Evolutionary conservation across 257 asterid species (phyloP).

Genomic region (Parsonsia alboflavescens): DNA sequence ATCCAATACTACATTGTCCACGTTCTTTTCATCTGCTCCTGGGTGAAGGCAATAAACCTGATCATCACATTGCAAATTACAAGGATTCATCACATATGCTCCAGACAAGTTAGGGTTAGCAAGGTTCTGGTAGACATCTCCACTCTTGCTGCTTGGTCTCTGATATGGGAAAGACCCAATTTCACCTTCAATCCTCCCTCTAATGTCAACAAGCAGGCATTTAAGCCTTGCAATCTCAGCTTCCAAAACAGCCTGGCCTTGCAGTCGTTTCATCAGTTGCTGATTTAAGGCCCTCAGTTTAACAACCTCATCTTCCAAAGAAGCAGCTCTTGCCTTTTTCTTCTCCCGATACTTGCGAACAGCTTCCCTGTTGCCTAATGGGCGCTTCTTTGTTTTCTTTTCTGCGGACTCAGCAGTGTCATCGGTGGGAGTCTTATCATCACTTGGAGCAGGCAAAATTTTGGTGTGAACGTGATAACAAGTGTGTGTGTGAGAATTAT

Average conservation of each 20-base stretch:
- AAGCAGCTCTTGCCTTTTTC: slow-evolving; percentile 88
- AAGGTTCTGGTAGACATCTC: slow-evolving; percentile 38
- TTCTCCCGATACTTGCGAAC: slow-evolving; percentile 94
- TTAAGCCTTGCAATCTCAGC: slow-evolving; percentile 90
- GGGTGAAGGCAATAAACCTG: slow-evolving; percentile 76
- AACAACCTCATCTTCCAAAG: slow-evolving; percentile 80
- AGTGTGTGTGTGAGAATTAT: slow-evolving; percentile 67
- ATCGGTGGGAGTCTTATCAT: slow-evolving; percentile 58
- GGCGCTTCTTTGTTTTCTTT: slow-evolving; percentile 62
- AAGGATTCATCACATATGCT: slow-evolving; percentile 65
- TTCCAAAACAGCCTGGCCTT: slow-evolving; percentile 79
- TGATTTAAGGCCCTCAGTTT: slow-evolving; percentile 74
- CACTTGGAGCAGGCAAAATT: slow-evolving; percentile 62
- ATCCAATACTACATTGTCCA: slow-evolving; percentile 28
- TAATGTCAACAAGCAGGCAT: slow-evolving; percentile 89
- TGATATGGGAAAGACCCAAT: slow-evolving; percentile 95
- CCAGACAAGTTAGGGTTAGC: slow-evolving; percentile 46
- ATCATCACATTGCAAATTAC: slow-evolving; percentile 71
- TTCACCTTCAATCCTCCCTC: slow-evolving; percentile 97
- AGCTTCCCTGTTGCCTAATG: slow-evolving; percentile 91
- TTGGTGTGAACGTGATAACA: slow-evolving; percentile 96
- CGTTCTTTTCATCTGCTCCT: slow-evolving; percentile 47
- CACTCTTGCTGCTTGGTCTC: slow-evolving; percentile 57
- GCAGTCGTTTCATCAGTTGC: slow-evolving; percentile 84
- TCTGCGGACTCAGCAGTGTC: slow-evolving; percentile 90